Percentiles rank a stretch among this genome's conserved stretches.
Evolutionary conservation across 805 yeast genomes (phyloP).

Genomic region (Pichia cephalocereana): DNA sequence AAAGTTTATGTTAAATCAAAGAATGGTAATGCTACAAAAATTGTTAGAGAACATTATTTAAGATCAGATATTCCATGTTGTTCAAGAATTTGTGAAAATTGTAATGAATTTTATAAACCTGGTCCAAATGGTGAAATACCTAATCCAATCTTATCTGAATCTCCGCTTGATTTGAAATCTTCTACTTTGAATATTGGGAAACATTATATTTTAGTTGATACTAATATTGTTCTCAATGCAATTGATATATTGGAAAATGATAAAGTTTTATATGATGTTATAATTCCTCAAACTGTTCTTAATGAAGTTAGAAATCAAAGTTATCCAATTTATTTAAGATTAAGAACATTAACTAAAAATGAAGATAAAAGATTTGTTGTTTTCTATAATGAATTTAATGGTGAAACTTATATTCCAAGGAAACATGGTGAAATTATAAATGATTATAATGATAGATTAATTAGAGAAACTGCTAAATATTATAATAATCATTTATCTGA

Average conservation of each 20-base stretch:
- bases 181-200: slow-evolving; percentile 38
- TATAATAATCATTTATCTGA: slow-evolving; percentile 53
- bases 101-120: slow-evolving; percentile 46
- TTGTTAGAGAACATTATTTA: slow-evolving; percentile 89
- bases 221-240: slow-evolving; percentile 79
- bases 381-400: slow-evolving; percentile 86
- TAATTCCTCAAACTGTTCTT: slow-evolving; percentile 89
- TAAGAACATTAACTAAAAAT: slow-evolving; percentile 65
- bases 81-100: slow-evolving; percentile 56
- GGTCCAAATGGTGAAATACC: slow-evolving; percentile 64
- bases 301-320: slow-evolving; percentile 89
- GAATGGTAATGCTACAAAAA: slow-evolving; percentile 81
- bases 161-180: slow-evolving; percentile 41
- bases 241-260: slow-evolving; percentile 81
- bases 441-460: slow-evolving; percentile 88
- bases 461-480: slow-evolving; percentile 67
- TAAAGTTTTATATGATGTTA: slow-evolving; percentile 75
- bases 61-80: slow-evolving; percentile 90
- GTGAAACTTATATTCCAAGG: slow-evolving; percentile 59
- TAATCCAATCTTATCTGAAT: slow-evolving; percentile 52
- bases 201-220: slow-evolving; percentile 83
- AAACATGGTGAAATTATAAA: slow-evolving; percentile 62
- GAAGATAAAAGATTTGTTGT: slow-evolving; percentile 80
- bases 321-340: slow-evolving; percentile 77
- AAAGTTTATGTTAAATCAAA: slow-evolving; percentile 89